Percentiles rank a stretch among this genome's conserved stretches.
Evolutionary conservation across 495 filamentous ascomycete species (phyloP).

Genomic region (Glonium stellatum): DNA sequence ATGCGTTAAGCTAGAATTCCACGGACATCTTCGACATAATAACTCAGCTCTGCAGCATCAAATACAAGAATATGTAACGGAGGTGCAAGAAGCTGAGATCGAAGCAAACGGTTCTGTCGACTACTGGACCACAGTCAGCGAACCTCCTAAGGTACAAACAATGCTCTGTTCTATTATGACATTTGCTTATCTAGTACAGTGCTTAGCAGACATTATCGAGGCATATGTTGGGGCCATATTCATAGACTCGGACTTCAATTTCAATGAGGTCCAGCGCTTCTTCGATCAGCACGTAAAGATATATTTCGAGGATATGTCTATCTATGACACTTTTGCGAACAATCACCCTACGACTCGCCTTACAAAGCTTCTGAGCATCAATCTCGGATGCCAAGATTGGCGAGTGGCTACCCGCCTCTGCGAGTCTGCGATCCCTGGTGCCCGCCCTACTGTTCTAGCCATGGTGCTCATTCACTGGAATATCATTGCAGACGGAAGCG

Average conservation of each 20-base stretch:
- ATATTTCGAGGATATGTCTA: conserved; percentile 80
- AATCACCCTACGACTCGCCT: conserved; percentile 70
- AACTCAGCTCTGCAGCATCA: conserved; percentile 51
- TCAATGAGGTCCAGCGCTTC: conserved; percentile 63
- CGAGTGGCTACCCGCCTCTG: conserved; percentile 49
- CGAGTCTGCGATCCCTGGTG: conserved; percentile 40
- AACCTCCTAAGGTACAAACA: conserved; percentile 57
- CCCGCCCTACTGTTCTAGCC: conserved; percentile 50
- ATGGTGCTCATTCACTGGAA: conserved; percentile 71
- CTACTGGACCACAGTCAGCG: conserved; percentile 66
- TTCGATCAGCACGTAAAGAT: conserved; percentile 63
- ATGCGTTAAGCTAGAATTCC: conserved; percentile 67
- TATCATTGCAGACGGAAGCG: conserved; percentile 55
- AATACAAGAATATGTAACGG: conserved; percentile 62
- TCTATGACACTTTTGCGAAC: conserved; percentile 85
- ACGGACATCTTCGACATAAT: conserved; percentile 63
- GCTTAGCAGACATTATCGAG: conserved; percentile 82
- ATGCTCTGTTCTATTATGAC: not conserved
- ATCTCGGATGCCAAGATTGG: conserved; percentile 50
- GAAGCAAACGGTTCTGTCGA: conserved; percentile 54
- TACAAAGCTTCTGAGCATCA: conserved; percentile 43
- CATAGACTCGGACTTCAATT: conserved; percentile 82
- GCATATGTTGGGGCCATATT: conserved; percentile 86
- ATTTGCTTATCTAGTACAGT: conserved; percentile 29
- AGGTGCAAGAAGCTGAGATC: conserved; percentile 52